Percentiles rank a stretch among this genome's conserved stretches.
These are phyloP conservation scores for Corchorus capsularis DNA, from an alignment of 345 rosid genomes.

Conservation along the genomic window DNA sequence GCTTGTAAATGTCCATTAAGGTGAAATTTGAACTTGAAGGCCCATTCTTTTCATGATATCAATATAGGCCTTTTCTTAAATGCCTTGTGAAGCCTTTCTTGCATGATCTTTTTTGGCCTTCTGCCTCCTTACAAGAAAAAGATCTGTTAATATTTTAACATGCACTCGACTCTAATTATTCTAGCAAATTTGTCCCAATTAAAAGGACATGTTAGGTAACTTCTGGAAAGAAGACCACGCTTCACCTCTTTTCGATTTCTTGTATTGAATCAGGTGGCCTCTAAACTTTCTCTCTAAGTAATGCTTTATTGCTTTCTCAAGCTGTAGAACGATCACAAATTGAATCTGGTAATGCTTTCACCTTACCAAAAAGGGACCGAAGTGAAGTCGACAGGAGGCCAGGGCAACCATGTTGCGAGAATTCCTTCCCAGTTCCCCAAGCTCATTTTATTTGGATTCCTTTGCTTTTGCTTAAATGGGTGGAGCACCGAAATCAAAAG, in stretches of 20 bases:
- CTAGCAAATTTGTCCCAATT: too few species aligned
- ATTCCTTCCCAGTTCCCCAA: not conserved
- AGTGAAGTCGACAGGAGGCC: not conserved
- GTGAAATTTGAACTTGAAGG: conserved; percentile 2
- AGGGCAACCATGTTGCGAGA: not conserved
- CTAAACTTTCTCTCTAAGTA: not conserved
- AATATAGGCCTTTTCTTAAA: not conserved
- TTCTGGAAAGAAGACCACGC: not conserved
- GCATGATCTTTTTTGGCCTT: not conserved
- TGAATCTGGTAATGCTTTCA: not conserved
- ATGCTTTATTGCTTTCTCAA: not conserved
- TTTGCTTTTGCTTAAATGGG: too few species aligned
- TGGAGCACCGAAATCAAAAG: too few species aligned
- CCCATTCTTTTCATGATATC: not conserved
- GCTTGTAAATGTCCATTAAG: not conserved
- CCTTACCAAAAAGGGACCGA: not conserved
- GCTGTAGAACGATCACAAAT: not conserved
- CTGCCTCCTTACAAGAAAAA: too few species aligned
- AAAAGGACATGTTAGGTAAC: not conserved
- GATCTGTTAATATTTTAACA: too few species aligned
- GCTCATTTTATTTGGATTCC: not conserved
- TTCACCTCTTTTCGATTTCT: not conserved
- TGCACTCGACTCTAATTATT: too few species aligned
- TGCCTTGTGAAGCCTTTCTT: not conserved
- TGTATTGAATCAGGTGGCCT: not conserved